Percentiles rank a stretch among this genome's conserved stretches.
phyloP scores from a whole-genome alignment of 805 yeast genomes.

The Cyberlindnera xishuangbannaensis region DNA sequence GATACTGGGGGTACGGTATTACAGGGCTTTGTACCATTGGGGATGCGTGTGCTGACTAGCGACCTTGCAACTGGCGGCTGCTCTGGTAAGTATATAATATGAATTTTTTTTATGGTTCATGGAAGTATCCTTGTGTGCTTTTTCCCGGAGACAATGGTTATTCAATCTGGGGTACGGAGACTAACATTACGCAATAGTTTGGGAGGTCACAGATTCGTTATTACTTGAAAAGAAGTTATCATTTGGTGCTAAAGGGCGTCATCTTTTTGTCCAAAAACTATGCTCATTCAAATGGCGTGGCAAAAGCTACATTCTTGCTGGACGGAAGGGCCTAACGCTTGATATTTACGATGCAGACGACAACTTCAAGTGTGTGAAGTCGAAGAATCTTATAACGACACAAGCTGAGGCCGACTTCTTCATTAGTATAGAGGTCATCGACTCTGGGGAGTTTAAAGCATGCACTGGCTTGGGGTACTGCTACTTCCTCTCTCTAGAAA shows the following conservation, averaged over 20 bases:
- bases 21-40: too few relatives aligned
- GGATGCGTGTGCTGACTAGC: slow-evolving; percentile 8
- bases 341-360: slow-evolving; percentile 15
- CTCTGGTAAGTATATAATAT: slow-evolving; percentile 11
- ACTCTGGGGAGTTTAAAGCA: slow-evolving; percentile 12
- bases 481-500: slow-evolving; percentile 17
- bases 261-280: slow-evolving; percentile 13
- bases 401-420: slow-evolving; percentile 19
- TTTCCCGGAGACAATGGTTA: too few relatives aligned
- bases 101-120: too few relatives aligned
- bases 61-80: slow-evolving; percentile 12
- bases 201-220: slow-evolving; percentile 8
- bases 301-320: slow-evolving; percentile 8
- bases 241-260: slow-evolving; percentile 11
- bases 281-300: slow-evolving; percentile 7
- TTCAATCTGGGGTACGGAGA: too few relatives aligned
- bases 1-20: too few relatives aligned
- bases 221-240: slow-evolving; percentile 3
- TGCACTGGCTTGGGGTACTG: slow-evolving; percentile 24
- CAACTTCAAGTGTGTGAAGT: slow-evolving; percentile 7
- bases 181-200: slow-evolving; percentile 6
- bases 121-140: too few relatives aligned
- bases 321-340: slow-evolving; percentile 15
- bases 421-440: slow-evolving; percentile 11
- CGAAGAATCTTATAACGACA: slow-evolving; percentile 18